phyloP scores from a whole-genome alignment of 768 basidiomycete genomes.

The Suillus tomentosus region DNA sequence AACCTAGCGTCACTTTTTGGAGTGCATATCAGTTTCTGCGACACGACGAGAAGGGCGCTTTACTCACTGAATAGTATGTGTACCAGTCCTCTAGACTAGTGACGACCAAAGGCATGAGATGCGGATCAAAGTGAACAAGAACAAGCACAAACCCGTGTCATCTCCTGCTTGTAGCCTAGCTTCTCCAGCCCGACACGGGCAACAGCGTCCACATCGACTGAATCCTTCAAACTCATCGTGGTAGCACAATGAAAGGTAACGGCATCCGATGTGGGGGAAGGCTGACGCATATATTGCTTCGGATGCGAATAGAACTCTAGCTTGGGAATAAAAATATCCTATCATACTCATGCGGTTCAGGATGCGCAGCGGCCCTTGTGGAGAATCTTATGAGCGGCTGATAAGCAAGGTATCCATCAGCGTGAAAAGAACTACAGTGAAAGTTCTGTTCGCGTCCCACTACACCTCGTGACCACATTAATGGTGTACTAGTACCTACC shows the following conservation, averaged over 20 bases:
- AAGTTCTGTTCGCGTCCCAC: too few species aligned
- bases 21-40: conserved; percentile 17
- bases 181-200: conserved; percentile 45
- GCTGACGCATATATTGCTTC: background rate
- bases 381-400: background rate
- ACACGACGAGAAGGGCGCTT: background rate
- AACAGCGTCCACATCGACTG: conserved; percentile 24
- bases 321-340: background rate
- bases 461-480: too few species aligned
- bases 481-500: too few species aligned
- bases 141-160: conserved; percentile 43
- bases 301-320: background rate
- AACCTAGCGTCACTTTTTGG: conserved; percentile 48
- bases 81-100: conserved; percentile 49
- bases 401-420: background rate
- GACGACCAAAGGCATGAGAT: background rate
- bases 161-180: conserved; percentile 58
- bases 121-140: background rate
- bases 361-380: background rate
- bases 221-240: conserved; percentile 21
- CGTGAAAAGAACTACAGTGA: too few species aligned
- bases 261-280: background rate
- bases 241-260: background rate
- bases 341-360: background rate
- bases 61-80: conserved; percentile 59